These are phyloP conservation scores for Acanthamoeba sp. DNA, from an alignment of 208 protist genomes.

Conservation along the genomic window DNA sequence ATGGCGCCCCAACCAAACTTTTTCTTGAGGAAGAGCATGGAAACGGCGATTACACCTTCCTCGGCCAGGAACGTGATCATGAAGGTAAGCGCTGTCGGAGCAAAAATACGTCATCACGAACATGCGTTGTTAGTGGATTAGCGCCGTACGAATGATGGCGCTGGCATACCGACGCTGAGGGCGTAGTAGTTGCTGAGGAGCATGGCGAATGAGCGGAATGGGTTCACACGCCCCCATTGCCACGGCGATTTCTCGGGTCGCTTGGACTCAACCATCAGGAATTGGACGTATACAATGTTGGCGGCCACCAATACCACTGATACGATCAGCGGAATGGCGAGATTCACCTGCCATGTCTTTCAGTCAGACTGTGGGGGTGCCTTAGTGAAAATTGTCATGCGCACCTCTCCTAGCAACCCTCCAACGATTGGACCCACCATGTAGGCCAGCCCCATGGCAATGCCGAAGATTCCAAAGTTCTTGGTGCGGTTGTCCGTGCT, in stretches of 20 bases:
- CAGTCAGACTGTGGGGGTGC: no score
- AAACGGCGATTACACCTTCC: slow-evolving; percentile 1
- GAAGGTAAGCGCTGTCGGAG: background rate
- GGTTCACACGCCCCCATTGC: slow-evolving; percentile 8
- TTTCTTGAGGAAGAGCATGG: slow-evolving; percentile 28
- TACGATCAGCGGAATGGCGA: background rate
- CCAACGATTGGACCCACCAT: background rate
- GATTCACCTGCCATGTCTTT: background rate
- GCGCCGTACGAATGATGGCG: background rate
- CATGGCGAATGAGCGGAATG: background rate
- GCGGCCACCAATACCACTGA: background rate
- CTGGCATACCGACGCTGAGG: background rate
- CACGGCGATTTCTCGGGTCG: background rate
- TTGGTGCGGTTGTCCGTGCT: background rate
- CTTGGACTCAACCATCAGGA: slow-evolving; percentile 57
- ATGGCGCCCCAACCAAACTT: slow-evolving; percentile 10
- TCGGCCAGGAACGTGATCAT: slow-evolving; percentile 1
- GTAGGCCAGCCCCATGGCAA: slow-evolving; percentile 22
- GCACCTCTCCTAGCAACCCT: background rate
- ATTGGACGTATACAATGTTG: slow-evolving; percentile 27
- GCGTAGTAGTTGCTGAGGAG: background rate
- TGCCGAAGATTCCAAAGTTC: slow-evolving; percentile 7
- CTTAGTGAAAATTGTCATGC: background rate
- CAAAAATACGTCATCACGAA: background rate
- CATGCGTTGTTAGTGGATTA: background rate